Base-by-base conservation (phyloP, 208 protist species). In the Acanthamoeba castellanii region DNA sequence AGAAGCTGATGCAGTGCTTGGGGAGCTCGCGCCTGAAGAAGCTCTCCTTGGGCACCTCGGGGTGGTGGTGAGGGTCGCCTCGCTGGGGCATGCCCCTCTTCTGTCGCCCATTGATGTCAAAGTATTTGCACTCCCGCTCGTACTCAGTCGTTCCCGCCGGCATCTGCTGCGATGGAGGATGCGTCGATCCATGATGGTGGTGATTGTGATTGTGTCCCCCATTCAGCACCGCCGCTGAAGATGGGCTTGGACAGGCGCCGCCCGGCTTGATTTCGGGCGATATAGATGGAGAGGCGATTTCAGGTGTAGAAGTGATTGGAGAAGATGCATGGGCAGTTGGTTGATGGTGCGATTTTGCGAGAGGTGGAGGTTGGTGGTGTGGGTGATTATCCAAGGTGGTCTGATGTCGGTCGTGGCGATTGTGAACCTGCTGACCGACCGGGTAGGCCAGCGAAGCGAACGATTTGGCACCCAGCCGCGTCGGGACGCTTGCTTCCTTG, bases 1-100 rank as follows among this genome's bases (percentile, higher is more conserved):
- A 42, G 45, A 84, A 84, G 74, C 45, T 84, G 20, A 84, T 52
- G 45, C 74, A 84, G 5, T 52, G 74, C 32, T 42, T 55, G 27
- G 74, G 74, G 14, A 84, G 74, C 45, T 84, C 74, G 16, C 74
- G 32, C 22, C 74, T 42, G 45, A 55, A 84, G 45, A 84, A 84
- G 74, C 74, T 84, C n/a, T 70, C 64, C n/a, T 70, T 70, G 64
- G 64, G 64, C n/a, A 70, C 64, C n/a, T 70, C 64, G n/a, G 64
- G 64, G 64, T 70, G 64, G 11, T 70, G 64, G n/a, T 70, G 64
- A 34, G 64, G 64, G 64, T 70, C 27, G 20, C 64, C 64, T 16
- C 64, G 20, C 27, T 11, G 64, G 27, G 64, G 64, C 64, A 70
- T 70, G n/a, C 22, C 22, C 27, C 64, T 25, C 64, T 70, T 70